phyloP scores from a whole-genome alignment of 768 basidiomycete genomes.

The Coprinopsis marcescibilis region DNA sequence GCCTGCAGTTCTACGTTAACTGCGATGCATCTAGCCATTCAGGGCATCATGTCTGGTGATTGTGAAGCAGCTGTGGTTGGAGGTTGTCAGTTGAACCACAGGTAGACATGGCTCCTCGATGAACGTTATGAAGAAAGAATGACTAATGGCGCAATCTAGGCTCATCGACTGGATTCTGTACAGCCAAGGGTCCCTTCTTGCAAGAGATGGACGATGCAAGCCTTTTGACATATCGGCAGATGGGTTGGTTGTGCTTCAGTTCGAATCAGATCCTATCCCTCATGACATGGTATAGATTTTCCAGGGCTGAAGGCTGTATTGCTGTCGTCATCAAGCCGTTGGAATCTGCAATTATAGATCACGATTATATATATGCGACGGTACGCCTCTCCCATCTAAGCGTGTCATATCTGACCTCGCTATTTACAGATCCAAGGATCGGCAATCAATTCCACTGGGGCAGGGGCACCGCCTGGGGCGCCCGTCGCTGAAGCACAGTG shows the following conservation, averaged over 20 bases:
- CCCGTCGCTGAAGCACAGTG: slow-evolving; percentile 33
- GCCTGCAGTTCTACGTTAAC: slow-evolving; percentile 45
- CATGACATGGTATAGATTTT: slow-evolving; percentile 25
- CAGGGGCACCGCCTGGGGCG: slow-evolving; percentile 29
- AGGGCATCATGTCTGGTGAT: slow-evolving; percentile 37
- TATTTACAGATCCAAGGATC: slow-evolving; percentile 32
- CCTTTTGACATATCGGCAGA: slow-evolving; percentile 39
- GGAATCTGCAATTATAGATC: slow-evolving; percentile 30
- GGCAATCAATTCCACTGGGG: slow-evolving; percentile 32
- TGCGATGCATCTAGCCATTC: slow-evolving; percentile 43
- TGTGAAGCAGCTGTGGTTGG: slow-evolving; percentile 44
- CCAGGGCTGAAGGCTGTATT: slow-evolving; percentile 32
- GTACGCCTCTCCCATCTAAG: slow-evolving; percentile 17
- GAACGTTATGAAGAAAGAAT: background rate
- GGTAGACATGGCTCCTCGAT: too few relatives aligned
- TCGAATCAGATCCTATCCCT: background rate
- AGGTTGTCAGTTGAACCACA: slow-evolving; percentile 36
- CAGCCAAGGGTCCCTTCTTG: slow-evolving; percentile 31
- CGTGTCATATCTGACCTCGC: slow-evolving; percentile 1
- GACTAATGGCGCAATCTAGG: slow-evolving; percentile 15
- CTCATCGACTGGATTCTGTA: slow-evolving; percentile 32
- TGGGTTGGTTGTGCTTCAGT: slow-evolving; percentile 25
- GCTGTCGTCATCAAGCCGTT: slow-evolving; percentile 36
- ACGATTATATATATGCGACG: slow-evolving; percentile 35
- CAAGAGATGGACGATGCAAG: slow-evolving; percentile 36